Percentiles rank a stretch among this genome's conserved stretches.
Evolutionary conservation across 345 rosid genomes (phyloP).

Genomic region (Melastoma malabathricum): DNA sequence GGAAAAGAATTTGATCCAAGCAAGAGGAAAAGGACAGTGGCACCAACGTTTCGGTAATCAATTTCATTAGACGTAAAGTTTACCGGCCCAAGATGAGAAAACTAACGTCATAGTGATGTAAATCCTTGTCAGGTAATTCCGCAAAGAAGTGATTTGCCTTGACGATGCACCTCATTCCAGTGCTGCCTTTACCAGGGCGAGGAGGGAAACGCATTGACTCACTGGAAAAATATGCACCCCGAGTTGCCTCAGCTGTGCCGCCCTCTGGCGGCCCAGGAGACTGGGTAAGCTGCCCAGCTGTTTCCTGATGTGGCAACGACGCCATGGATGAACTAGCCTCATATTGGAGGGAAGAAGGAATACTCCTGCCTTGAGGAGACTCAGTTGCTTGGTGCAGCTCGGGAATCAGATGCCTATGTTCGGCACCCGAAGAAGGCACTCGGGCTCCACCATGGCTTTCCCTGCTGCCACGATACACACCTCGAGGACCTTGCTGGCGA

Average conservation of each 20-base stretch:
- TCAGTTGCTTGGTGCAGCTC: slow-evolving; percentile 93
- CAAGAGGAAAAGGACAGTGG: neutral
- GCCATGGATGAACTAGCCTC: slow-evolving; percentile 39
- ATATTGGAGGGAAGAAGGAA: slow-evolving; percentile 28
- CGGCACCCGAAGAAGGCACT: slow-evolving; percentile 26
- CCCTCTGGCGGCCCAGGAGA: slow-evolving; percentile 20
- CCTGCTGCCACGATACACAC: slow-evolving; percentile 15
- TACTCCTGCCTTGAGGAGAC: slow-evolving; percentile 37
- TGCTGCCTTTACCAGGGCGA: slow-evolving; percentile 66
- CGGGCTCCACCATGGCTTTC: slow-evolving; percentile 22
- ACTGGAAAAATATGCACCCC: slow-evolving; percentile 44
- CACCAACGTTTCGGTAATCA: neutral
- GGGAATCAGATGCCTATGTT: slow-evolving; percentile 50
- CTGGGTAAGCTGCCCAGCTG: slow-evolving; percentile 19
- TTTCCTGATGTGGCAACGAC: slow-evolving; percentile 24
- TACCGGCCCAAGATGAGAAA: neutral
- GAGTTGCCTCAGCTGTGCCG: slow-evolving; percentile 11
- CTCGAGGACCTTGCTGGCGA: slow-evolving; percentile 32
- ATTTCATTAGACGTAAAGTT: neutral
- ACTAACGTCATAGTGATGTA: slow-evolving; percentile 91
- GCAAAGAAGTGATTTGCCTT: slow-evolving; percentile 98
- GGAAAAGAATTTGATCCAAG: neutral
- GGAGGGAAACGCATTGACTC: slow-evolving; percentile 69
- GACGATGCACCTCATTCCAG: slow-evolving; percentile 55
- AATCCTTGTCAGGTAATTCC: slow-evolving; percentile 77